Percentiles rank a stretch among this genome's conserved stretches.
Conservation (phyloP, 2,329 filamentous ascomycete species). For the Cercospora janseana region DNA sequence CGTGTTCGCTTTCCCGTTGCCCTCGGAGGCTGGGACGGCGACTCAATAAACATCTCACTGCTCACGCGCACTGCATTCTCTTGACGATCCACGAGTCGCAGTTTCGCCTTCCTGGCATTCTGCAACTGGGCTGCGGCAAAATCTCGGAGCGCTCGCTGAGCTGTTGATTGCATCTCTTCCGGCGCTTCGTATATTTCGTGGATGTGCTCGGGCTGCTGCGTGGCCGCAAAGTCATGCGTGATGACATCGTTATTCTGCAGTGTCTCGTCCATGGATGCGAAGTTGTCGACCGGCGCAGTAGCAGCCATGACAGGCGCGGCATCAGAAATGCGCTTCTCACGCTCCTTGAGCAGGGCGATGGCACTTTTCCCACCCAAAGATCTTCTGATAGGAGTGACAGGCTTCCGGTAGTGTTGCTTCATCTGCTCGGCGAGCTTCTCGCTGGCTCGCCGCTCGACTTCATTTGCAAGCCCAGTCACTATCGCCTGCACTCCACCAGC, state of each 20-base stretch:
- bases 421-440: conserved; percentile 22
- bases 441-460: conserved; percentile 28
- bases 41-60: conserved; percentile 14
- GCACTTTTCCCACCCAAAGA: conserved; percentile 20
- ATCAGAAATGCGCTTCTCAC: conserved; percentile 16
- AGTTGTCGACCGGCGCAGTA: conserved; percentile 23
- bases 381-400: conserved; percentile 24
- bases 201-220: conserved; percentile 3
- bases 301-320: conserved; percentile 8
- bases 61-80: conserved; percentile 20
- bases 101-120: conserved; percentile 15
- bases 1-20: conserved; percentile 10
- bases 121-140: conserved; percentile 9
- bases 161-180: background rate
- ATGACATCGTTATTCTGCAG: conserved; percentile 4
- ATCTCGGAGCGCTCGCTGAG: conserved; percentile 8
- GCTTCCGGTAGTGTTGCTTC: conserved; percentile 24
- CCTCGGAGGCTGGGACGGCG: background rate
- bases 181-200: background rate
- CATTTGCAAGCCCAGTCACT: conserved; percentile 33
- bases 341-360: conserved; percentile 22
- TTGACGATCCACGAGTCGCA: conserved; percentile 31
- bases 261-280: conserved; percentile 5
- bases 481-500: conserved; percentile 48
- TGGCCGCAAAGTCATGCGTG: conserved; percentile 12